phyloP scores from a whole-genome alignment of 1,139 yeast species.

The Candida anutae region DNA sequence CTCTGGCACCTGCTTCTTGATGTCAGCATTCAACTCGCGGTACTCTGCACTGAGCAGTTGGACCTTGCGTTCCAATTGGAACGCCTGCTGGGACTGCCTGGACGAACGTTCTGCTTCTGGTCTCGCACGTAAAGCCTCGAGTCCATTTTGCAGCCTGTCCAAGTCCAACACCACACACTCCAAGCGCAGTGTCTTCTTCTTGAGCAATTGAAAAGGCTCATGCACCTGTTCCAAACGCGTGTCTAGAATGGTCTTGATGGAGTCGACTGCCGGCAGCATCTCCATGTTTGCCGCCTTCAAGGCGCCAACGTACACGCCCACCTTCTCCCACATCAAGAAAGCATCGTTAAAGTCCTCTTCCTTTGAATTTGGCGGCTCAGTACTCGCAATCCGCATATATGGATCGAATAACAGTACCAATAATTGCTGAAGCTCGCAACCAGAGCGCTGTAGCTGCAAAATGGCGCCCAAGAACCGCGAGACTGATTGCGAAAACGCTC shows the following conservation, averaged over 20 bases:
- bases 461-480: too few species aligned
- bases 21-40: slow-evolving; percentile 18
- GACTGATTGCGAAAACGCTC: too few species aligned
- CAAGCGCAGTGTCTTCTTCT: slow-evolving; percentile 19
- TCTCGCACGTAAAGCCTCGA: too few species aligned
- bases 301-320: slow-evolving; percentile 10
- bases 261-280: not conserved
- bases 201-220: slow-evolving; percentile 13
- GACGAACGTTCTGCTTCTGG: slow-evolving; percentile 11
- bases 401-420: slow-evolving; percentile 26
- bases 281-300: slow-evolving; percentile 3
- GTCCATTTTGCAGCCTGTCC: slow-evolving; percentile 15
- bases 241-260: not conserved
- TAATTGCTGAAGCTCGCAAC: too few species aligned
- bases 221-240: not conserved
- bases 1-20: slow-evolving; percentile 33
- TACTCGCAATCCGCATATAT: slow-evolving; percentile 7
- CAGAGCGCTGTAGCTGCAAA: slow-evolving; percentile 12
- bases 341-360: not conserved
- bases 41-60: too few species aligned
- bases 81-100: slow-evolving; percentile 23
- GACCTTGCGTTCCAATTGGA: slow-evolving; percentile 24
- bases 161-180: slow-evolving; percentile 27
- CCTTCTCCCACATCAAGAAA: slow-evolving; percentile 12
- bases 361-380: not conserved